phyloP scores from a whole-genome alignment of 176 grass and related monocot species.

The Oryza brachyantha region DNA sequence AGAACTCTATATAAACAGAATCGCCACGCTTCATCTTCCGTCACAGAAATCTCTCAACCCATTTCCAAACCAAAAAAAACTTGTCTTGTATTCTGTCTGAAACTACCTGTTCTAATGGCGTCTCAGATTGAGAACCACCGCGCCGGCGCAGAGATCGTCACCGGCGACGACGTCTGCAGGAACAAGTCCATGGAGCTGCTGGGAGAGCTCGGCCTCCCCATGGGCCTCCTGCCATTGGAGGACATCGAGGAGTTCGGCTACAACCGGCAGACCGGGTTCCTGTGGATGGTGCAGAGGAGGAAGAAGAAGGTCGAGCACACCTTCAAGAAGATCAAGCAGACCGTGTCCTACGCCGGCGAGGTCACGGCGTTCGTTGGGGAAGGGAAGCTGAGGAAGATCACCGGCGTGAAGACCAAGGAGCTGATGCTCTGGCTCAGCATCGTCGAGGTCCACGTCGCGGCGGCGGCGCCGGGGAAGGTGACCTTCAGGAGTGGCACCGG shows the following conservation, averaged over 20 bases:
- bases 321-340: no score
- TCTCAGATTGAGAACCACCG: background rate
- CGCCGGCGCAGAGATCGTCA: background rate
- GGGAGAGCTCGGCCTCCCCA: slow-evolving; percentile 29
- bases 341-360: no score
- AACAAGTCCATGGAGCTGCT: slow-evolving; percentile 21
- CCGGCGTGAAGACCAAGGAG: slow-evolving; percentile 30
- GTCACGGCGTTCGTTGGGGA: background rate
- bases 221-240: slow-evolving; percentile 27
- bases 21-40: no score
- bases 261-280: no score
- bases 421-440: slow-evolving; percentile 40
- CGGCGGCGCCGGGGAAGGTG: background rate
- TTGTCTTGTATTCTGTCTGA: no score
- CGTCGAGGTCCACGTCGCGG: background rate
- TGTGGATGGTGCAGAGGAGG: no score
- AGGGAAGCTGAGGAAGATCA: slow-evolving; percentile 21
- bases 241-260: slow-evolving; percentile 35
- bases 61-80: no score
- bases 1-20: no score
- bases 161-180: background rate
- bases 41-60: no score
- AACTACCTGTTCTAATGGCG: background rate
- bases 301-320: no score
- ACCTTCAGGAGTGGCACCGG: slow-evolving; percentile 22